phyloP scores from a whole-genome alignment of 2,329 filamentous ascomycete species.

The Cryphonectria nitschkei region DNA sequence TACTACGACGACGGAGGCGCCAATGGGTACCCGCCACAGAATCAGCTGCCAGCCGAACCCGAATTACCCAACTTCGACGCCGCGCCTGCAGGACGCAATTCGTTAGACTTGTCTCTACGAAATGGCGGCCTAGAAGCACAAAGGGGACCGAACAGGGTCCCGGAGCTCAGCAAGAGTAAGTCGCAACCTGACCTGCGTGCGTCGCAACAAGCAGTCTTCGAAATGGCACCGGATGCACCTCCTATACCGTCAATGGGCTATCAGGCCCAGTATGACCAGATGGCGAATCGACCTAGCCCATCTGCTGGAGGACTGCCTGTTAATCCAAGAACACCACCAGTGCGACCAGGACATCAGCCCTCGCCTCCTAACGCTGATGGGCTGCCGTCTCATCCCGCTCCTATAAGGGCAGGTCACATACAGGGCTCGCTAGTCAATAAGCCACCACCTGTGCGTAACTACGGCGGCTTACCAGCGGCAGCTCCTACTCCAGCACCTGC shows the following conservation, averaged over 20 bases:
- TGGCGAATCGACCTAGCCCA: conserved; percentile 29
- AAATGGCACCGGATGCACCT: conserved; percentile 70
- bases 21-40: conserved; percentile 37
- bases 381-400: conserved; percentile 64
- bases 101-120: conserved; percentile 54
- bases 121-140: conserved; percentile 47
- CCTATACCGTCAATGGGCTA: conserved; percentile 43
- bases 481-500: conserved; percentile 34
- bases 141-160: conserved; percentile 53
- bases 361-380: conserved; percentile 46
- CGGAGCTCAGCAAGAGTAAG: conserved; percentile 62
- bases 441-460: conserved; percentile 62
- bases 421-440: conserved; percentile 61
- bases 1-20: conserved; percentile 51
- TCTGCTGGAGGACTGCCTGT: conserved; percentile 34
- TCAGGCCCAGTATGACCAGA: conserved; percentile 24
- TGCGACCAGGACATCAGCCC: conserved; percentile 36
- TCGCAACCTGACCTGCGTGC: conserved; percentile 70
- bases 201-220: conserved; percentile 71
- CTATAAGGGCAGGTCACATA: conserved; percentile 66
- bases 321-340: conserved; percentile 33
- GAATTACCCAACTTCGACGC: conserved; percentile 51
- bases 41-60: conserved; percentile 35
- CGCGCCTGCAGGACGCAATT: conserved; percentile 42
- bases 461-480: conserved; percentile 50